phyloP scores from a whole-genome alignment of 2,329 filamentous ascomycete genomes.

The Stagonosporopsis rhizophila region DNA sequence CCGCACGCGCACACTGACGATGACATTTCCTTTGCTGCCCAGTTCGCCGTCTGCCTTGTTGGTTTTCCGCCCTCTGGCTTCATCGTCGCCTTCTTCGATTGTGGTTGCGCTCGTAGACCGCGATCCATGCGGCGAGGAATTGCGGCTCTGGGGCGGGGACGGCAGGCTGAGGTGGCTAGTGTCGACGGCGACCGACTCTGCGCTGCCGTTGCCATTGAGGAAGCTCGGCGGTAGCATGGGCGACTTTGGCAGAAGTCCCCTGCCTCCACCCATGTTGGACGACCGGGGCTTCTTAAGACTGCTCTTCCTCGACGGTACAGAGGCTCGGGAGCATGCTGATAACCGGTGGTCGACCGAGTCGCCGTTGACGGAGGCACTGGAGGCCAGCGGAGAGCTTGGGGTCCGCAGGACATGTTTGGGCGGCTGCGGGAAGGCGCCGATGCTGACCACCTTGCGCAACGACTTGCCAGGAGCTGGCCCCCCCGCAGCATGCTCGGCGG shows the following conservation, averaged over 20 bases:
- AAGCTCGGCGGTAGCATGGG: conserved; percentile 70
- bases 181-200: conserved; percentile 76
- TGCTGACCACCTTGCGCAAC: conserved; percentile 87
- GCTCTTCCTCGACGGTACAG: conserved; percentile 40
- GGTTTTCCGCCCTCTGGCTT: conserved; percentile 56
- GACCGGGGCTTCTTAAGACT: conserved; percentile 59
- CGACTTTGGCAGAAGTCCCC: conserved; percentile 45
- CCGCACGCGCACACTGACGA: conserved; percentile 92
- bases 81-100: conserved; percentile 79
- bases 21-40: conserved; percentile 76
- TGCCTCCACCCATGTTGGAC: conserved; percentile 40
- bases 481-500: conserved; percentile 49
- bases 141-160: conserved; percentile 86
- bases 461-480: conserved; percentile 63
- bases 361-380: conserved; percentile 55
- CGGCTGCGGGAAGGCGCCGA: conserved; percentile 91
- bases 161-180: conserved; percentile 73
- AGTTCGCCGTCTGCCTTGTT: conserved; percentile 38
- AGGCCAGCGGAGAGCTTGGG: conserved; percentile 62
- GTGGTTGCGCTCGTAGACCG: conserved; percentile 88
- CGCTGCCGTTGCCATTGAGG: conserved; percentile 79
- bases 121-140: conserved; percentile 89
- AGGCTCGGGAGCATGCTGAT: conserved; percentile 35
- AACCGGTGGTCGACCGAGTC: conserved; percentile 44
- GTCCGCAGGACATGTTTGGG: conserved; percentile 66